These are phyloP conservation scores for Lactarius akahatsu DNA, from an alignment of 768 basidiomycete species.

Conservation along the genomic window DNA sequence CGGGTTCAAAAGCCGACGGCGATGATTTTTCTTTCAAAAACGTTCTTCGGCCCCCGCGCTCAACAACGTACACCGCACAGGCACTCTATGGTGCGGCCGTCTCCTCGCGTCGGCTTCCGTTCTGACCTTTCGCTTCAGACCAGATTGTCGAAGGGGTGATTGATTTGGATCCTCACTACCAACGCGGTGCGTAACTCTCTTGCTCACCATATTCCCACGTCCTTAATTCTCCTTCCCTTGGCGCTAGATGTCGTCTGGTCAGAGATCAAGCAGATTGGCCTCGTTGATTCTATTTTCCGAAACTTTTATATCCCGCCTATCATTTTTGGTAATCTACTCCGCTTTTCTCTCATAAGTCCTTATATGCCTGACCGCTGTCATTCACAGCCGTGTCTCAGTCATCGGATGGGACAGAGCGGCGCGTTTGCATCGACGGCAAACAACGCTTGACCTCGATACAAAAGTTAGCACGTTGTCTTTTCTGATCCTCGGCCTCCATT, in stretches of 20 bases:
- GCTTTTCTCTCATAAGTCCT: background rate
- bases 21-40: slow-evolving; percentile 36
- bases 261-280: slow-evolving; percentile 54
- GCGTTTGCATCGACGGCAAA: slow-evolving; percentile 71
- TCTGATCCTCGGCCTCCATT: background rate
- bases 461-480: slow-evolving; percentile 40
- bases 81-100: slow-evolving; percentile 51
- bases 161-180: slow-evolving; percentile 64
- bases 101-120: background rate
- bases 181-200: slow-evolving; percentile 45
- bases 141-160: slow-evolving; percentile 48
- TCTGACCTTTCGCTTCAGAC: slow-evolving; percentile 36
- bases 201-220: background rate
- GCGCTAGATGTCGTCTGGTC: slow-evolving; percentile 61
- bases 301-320: slow-evolving; percentile 69
- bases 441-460: slow-evolving; percentile 67
- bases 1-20: slow-evolving; percentile 31
- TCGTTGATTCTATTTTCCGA: slow-evolving; percentile 64
- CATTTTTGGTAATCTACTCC: slow-evolving; percentile 53
- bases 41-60: slow-evolving; percentile 53
- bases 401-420: slow-evolving; percentile 45
- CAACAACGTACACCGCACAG: slow-evolving; percentile 64
- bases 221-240: background rate
- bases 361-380: background rate
- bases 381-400: slow-evolving; percentile 40